Evolutionary conservation across 768 basidiomycete species (phyloP), one percentile per base, ranked within the genome.

Genomic region (Mrakia blollopis): DNA sequence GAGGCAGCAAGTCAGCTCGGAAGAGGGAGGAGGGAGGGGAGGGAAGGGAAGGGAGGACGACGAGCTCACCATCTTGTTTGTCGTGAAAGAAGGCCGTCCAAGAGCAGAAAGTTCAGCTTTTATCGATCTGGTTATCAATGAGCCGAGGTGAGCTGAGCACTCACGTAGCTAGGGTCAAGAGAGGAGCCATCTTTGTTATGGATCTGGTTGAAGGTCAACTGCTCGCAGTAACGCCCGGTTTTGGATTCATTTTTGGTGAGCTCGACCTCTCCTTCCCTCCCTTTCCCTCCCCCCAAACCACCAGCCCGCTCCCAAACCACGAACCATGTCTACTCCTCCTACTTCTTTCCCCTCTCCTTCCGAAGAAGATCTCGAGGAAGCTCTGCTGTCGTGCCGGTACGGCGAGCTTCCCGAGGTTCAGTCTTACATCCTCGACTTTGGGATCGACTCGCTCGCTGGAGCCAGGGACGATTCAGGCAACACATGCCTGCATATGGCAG

Each of bases 341-440:
- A 30, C 62, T 18, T 35, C 18, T 21, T 35, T 61, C 73, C 60
- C 61, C 14, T 50, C 61, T 37, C 85, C 85, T 18, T 79, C 82
- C 2, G 65, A 73, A 10, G 85, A 86, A 57, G 83, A 85, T 41
- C 32, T 83, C 67, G 89, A 92, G 61, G 92, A 96, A 4, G 82
- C 95, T 69, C 85, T 98, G 18, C 89, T 95, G 8, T 87, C 91
- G 30, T 91, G 91, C 82, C 88, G 94, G 82, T 96, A 93, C 83
- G 94, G 94, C 57, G 94, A 96, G 79, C 84, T 93, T 74, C 88
- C 91, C 6, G 77, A 78, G 67, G 72, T 78, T 41, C 86, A 89
- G 63, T 85, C 85, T 4, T 95, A 91, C 79, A 84, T 91, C 37
- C 83, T 86, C 30, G 84, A 85, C 52, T 91, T 89, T 82, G 89